Evolutionary conservation across 345 rosid species (phyloP), one percentile per base, ranked within the genome.

Genomic region (Erodium maritimum): DNA sequence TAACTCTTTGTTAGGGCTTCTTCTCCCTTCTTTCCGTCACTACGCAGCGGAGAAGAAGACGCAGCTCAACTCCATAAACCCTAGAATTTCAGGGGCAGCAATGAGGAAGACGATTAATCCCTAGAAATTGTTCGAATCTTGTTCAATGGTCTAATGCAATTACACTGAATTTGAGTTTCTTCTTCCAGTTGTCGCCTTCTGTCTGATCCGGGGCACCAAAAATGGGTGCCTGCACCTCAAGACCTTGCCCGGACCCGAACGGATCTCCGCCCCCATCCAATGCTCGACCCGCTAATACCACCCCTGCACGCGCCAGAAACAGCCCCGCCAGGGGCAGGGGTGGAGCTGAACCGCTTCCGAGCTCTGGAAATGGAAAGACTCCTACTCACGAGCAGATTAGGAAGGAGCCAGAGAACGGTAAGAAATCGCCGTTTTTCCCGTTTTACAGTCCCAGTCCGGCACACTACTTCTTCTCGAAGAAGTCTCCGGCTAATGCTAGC

Each of bases 381-480:
- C 56, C 56, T 50, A 60, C 23, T 3, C 70, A 33, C 16, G 69
- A 63, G 9, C 63, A 61, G 48, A 55, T 57, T 1, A 71, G 10
- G 55, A 71, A 71, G 51, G 85, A 80, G 17, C 1, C 48, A 17
- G 60, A 66, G 45, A 59, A 53, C 19, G 82, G 76, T 20, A 80
- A 77, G 66, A 85, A 79, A 56, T 88, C 96, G 3, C 96, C 98
- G 16, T 88, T 86, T 71, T 85, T 82, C 65, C 82, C 95, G 48
- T 77, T 88, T 58, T 82, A 91, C 64, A 84, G 90, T 52, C 96
- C 98, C 1, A 88, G 96, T 72, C 96, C 96, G 3, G 96, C 87
- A 51, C 81, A 79, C 77, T 79, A 77, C 69, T 76, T 86, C 77
- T 91, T 86, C 83, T 83, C 85, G 63, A 85, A 79, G 75, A 87